Conservation (phyloP, 2,329 filamentous ascomycete genomes). For the Diaporthe amygdali region DNA sequence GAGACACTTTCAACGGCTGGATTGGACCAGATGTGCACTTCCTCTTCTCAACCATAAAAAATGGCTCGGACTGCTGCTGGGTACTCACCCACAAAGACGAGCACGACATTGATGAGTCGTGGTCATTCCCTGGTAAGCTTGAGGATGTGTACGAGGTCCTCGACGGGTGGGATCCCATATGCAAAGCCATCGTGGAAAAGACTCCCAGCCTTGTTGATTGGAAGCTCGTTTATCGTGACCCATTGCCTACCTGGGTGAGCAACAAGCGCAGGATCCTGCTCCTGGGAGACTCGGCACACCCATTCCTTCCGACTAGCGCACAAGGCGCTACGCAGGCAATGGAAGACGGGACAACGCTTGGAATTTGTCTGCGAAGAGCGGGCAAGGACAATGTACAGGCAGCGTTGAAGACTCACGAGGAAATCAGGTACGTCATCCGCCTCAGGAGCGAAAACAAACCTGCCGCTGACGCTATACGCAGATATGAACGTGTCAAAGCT, state of each 20-base stretch:
- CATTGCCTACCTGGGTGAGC: constrained; percentile 55
- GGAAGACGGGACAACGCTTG: constrained; percentile 55
- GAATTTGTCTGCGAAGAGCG: constrained; percentile 46
- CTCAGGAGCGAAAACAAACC: rapidly evolving
- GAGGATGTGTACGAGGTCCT: constrained; percentile 56
- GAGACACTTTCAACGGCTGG: constrained; percentile 65
- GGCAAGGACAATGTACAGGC: constrained; percentile 43
- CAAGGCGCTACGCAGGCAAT: constrained; percentile 57
- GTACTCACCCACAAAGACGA: constrained; percentile 61
- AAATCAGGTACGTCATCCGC: constrained; percentile 39
- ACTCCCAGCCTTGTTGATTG: constrained; percentile 53
- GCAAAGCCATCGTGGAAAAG: constrained; percentile 52
- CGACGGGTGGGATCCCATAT: constrained; percentile 56
- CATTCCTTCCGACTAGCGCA: constrained; percentile 53
- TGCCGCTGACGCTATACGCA: neutral
- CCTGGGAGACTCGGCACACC: constrained; percentile 56
- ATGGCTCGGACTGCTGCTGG: constrained; percentile 62
- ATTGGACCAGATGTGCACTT: constrained; percentile 63
- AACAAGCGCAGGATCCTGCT: constrained; percentile 47
- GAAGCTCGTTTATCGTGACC: constrained; percentile 56
- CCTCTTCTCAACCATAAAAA: constrained; percentile 62
- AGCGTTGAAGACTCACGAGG: constrained; percentile 49
- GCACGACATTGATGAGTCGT: constrained; percentile 60
- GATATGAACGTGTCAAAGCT: constrained; percentile 51
- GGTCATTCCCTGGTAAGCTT: constrained; percentile 57